A percentile compares a stretch with the other conserved stretches of the same genome.
Evolutionary conservation across 495 filamentous ascomycete species (phyloP).

Genomic region (Penicillium paxilli): DNA sequence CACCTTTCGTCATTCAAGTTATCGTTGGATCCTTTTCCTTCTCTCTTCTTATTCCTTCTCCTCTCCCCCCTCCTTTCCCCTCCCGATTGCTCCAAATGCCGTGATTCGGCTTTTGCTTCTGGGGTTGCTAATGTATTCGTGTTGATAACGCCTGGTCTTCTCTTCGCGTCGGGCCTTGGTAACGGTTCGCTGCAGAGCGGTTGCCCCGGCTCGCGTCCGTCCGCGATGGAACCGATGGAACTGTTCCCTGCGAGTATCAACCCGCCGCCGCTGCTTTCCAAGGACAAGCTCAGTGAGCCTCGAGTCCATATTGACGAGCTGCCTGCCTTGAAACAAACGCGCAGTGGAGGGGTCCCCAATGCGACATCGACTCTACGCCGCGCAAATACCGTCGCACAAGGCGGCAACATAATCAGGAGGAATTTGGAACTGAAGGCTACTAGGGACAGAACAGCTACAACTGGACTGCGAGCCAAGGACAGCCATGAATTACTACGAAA

Average conservation of each 20-base stretch:
- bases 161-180: slow-evolving; percentile 17
- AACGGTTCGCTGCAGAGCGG: slow-evolving; percentile 16
- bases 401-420: slow-evolving; percentile 30
- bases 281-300: slow-evolving; percentile 14
- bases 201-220: slow-evolving; percentile 8
- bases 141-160: slow-evolving; percentile 3
- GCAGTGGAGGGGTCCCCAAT: slow-evolving; percentile 22
- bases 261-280: slow-evolving; percentile 13
- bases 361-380: slow-evolving; percentile 34
- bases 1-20: background rate
- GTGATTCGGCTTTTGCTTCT: background rate
- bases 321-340: slow-evolving; percentile 12
- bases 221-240: slow-evolving; percentile 31
- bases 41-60: background rate
- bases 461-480: slow-evolving; percentile 44
- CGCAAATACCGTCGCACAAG: slow-evolving; percentile 45
- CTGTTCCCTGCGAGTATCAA: slow-evolving; percentile 17
- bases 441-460: slow-evolving; percentile 31
- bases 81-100: slow-evolving; percentile 1
- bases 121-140: background rate
- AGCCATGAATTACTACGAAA: slow-evolving; percentile 50
- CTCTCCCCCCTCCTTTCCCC: background rate
- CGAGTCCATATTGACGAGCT: slow-evolving; percentile 24
- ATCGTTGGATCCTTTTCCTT: background rate
- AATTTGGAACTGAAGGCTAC: slow-evolving; percentile 33